phyloP scores from a whole-genome alignment of 2,329 filamentous ascomycete species.

The Cryphonectria radicalis region DNA sequence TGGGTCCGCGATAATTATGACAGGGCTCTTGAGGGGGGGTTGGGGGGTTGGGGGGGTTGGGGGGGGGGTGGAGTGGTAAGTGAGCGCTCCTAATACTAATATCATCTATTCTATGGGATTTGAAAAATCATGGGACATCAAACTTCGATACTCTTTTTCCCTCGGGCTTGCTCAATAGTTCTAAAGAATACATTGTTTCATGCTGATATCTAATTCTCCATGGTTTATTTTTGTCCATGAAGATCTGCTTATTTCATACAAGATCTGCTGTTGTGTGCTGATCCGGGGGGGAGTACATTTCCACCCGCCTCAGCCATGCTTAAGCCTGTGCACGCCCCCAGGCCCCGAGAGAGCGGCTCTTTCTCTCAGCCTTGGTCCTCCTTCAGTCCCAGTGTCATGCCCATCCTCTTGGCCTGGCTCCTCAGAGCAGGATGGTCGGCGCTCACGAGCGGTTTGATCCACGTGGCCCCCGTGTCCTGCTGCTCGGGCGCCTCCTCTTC shows the following conservation, averaged over 20 bases:
- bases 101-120: no score
- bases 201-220: no score
- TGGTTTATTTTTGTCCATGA: no score
- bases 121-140: no score
- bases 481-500: not conserved
- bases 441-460: conserved; percentile 42
- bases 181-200: no score
- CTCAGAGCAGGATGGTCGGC: conserved; percentile 39
- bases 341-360: not conserved
- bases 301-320: no score
- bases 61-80: not conserved
- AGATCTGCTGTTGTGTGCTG: not conserved
- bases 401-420: conserved; percentile 42
- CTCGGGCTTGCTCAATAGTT: no score
- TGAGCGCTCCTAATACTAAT: no score
- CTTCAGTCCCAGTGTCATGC: conserved; percentile 9
- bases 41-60: no score
- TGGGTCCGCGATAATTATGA: not conserved
- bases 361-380: not conserved
- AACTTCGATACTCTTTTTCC: no score
- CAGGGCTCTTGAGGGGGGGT: not conserved
- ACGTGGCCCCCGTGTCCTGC: conserved; percentile 31
- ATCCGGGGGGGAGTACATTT: no score
- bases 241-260: not conserved
- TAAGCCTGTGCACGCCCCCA: no score